A percentile compares a stretch with the other conserved stretches of the same genome.
These are phyloP conservation scores for Fusarium sacchari DNA, from an alignment of 2,329 filamentous ascomycete species.

Conservation along the genomic window DNA sequence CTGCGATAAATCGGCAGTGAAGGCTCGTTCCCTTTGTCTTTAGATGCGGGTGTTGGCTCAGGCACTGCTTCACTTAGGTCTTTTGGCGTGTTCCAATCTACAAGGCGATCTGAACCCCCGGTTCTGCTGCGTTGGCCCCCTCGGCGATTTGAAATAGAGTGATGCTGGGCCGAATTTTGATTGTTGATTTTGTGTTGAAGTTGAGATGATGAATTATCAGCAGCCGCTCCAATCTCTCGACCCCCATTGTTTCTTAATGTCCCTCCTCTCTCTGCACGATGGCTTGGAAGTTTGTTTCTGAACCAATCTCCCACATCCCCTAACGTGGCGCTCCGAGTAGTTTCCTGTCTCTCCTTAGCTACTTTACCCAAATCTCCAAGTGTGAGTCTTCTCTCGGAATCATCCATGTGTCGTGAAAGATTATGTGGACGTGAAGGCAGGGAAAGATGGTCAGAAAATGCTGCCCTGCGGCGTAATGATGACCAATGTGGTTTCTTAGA, in stretches of 20 bases:
- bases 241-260: conserved; percentile 52
- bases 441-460: background rate
- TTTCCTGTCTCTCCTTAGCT: conserved; percentile 48
- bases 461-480: conserved; percentile 2
- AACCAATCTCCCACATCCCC: conserved; percentile 53
- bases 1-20: background rate
- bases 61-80: conserved; percentile 31
- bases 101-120: conserved; percentile 45
- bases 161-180: conserved; percentile 1
- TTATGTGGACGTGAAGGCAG: background rate
- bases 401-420: background rate
- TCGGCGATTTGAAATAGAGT: conserved; percentile 19
- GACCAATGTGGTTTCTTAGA: conserved; percentile 12
- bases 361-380: conserved; percentile 47
- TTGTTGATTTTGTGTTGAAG: background rate
- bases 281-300: conserved; percentile 59
- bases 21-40: background rate
- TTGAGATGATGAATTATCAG: background rate
- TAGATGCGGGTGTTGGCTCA: background rate
- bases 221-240: conserved; percentile 40
- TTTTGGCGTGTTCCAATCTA: conserved; percentile 51
- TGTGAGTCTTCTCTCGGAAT: conserved; percentile 6
- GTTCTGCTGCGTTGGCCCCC: conserved; percentile 31
- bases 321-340: conserved; percentile 15
- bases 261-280: conserved; percentile 61